Evolutionary conservation across 139 green algal genomes (phyloP).

Genomic region (Chlorella ohadii): DNA sequence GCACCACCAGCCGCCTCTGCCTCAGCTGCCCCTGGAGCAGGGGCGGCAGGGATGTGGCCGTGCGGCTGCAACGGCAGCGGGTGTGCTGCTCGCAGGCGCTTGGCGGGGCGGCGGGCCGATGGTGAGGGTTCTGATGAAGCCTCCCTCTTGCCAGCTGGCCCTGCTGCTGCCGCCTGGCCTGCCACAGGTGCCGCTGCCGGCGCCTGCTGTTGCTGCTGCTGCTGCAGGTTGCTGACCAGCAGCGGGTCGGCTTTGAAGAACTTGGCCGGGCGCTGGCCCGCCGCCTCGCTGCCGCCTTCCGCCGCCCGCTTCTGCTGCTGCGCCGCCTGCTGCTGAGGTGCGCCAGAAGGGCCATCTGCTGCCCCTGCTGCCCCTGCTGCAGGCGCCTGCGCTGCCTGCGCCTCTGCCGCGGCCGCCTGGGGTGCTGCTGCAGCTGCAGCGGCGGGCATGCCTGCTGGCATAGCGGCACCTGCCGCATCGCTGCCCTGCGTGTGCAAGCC

Average conservation of each 20-base stretch:
- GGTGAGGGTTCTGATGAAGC: conserved; percentile 16
- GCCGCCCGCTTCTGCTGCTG: conserved; percentile 6
- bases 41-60: too few relatives aligned
- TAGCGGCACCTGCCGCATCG: too few relatives aligned
- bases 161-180: background rate
- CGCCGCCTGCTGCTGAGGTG: background rate
- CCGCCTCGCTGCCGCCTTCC: background rate
- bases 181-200: background rate
- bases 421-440: background rate
- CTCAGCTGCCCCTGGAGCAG: background rate
- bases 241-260: conserved; percentile 9
- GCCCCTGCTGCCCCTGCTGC: background rate
- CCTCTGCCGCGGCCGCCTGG: background rate
- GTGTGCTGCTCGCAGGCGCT: background rate
- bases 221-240: conserved; percentile 19
- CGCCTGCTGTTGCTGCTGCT: conserved; percentile 4
- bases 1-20: too few relatives aligned
- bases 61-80: background rate
- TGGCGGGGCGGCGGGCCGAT: conserved; percentile 1
- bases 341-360: background rate
- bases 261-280: conserved; percentile 2
- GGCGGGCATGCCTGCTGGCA: background rate
- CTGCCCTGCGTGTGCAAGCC: background rate
- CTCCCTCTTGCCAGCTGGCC: background rate
- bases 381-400: background rate